Conservation (phyloP, 441 rosid species). For the Omphalea diandra region DNA sequence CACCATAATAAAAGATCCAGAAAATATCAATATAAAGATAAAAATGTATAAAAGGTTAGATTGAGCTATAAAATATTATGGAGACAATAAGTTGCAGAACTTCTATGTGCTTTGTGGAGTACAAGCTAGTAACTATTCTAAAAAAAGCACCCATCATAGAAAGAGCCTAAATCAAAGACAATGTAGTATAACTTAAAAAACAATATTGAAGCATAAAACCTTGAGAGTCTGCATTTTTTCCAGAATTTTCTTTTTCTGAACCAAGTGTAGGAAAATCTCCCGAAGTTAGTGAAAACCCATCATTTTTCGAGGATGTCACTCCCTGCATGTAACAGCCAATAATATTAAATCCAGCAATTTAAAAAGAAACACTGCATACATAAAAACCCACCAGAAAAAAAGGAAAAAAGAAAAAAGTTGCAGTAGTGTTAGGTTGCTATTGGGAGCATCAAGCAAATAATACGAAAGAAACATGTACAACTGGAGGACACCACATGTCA, state of each 20-base stretch:
- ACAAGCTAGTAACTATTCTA: neutral
- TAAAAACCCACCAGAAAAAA: slow-evolving; percentile 1
- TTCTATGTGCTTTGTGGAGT: neutral
- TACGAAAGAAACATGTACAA: neutral
- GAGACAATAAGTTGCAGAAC: neutral
- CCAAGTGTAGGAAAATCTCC: slow-evolving; percentile 99
- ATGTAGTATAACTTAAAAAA: slow-evolving; percentile 9
- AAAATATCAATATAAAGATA: neutral
- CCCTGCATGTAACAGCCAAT: slow-evolving; percentile 52
- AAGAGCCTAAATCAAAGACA: slow-evolving; percentile 19
- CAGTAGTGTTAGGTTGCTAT: neutral
- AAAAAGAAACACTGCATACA: slow-evolving; percentile 1
- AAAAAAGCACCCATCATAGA: neutral
- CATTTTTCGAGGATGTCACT: slow-evolving; percentile 53
- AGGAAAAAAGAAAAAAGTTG: neutral
- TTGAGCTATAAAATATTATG: neutral
- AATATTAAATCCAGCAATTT: slow-evolving; percentile 20
- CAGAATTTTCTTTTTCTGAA: slow-evolving; percentile 65
- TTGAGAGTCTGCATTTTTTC: slow-evolving; percentile 52
- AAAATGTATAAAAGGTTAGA: neutral
- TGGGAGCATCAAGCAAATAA: neutral
- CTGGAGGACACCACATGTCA: neutral
- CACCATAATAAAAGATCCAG: slow-evolving; percentile 2
- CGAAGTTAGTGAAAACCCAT: slow-evolving; percentile 76
- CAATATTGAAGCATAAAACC: slow-evolving; percentile 41